These are phyloP conservation scores for Aspergillus tamarii DNA, from an alignment of 2,329 filamentous ascomycete genomes.

Conservation along the genomic window DNA sequence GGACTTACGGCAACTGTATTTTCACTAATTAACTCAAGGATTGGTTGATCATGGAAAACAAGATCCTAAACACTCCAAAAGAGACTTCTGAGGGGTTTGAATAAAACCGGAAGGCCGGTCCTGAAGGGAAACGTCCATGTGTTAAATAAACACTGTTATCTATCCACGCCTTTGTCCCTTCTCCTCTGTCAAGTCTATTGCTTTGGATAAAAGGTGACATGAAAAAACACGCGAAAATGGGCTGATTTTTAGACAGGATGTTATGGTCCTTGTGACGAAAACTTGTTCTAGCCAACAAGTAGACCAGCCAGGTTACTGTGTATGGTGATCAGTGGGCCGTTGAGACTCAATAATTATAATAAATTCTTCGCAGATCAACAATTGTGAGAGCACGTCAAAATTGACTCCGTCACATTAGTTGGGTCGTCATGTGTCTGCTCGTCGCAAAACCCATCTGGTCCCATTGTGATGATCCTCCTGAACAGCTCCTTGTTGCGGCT, in stretches of 20 bases:
- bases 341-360: not conserved
- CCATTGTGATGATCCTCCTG: slow-evolving; percentile 7
- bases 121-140: not conserved
- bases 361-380: not conserved
- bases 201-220: not conserved
- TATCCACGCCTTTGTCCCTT: not conserved
- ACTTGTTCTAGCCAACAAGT: not conserved
- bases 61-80: not conserved
- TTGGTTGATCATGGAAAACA: not conserved
- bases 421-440: not conserved
- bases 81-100: not conserved
- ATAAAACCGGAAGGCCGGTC: not conserved
- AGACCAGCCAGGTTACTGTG: no score
- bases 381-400: not conserved
- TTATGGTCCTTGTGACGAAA: not conserved
- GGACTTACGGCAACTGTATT: no score
- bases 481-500: not conserved
- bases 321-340: not conserved
- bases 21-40: not conserved
- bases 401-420: not conserved
- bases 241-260: not conserved
- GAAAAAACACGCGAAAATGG: not conserved
- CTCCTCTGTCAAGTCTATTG: not conserved
- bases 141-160: not conserved
- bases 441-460: not conserved